Evolutionary conservation across 2,329 filamentous ascomycete genomes (phyloP), one percentile per base, ranked within the genome.

Genomic region (Botryotinia globosa): DNA sequence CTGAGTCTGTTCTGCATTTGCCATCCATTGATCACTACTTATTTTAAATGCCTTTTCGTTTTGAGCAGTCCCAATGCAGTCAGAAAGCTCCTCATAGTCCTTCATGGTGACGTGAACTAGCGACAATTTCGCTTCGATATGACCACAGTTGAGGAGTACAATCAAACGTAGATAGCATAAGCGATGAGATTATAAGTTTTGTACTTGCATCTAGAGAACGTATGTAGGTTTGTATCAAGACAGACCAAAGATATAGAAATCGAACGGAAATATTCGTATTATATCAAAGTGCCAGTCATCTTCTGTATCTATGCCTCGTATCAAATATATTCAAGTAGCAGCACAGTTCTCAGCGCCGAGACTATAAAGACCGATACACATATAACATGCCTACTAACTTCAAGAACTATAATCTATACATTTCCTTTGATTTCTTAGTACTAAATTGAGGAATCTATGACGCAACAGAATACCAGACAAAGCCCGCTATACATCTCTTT

Each of bases 1-100:
- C 5, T 3, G 6, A 18, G 29, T 5, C 25, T 51, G 9, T 51
- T 25, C 4, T n/a, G 12, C n/a, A 0, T 14, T 14, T 14, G 2
- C 10, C 29, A 0, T 7, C 14, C 18, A 16, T 18, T 2, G 1
- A 10, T 18, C 29, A 9, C 1, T 29, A n/a, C n/a, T 2, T 0
- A 25, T 5, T 25, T 12, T 25, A 4, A 48, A 16, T 39, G 2
- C 9, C 9, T 39, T 18, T 29, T 9, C 14, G 0, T 7, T 18
- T 6, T 56, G n/a, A 18, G 14, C 6, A 56, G 3, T n/a, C 25
- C 25, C 7, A 56, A 56, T 56, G n/a, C n/a, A 56, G 6, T 29
- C 51, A 54, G 22, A 51, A 6, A n/a, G 2, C 25, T 12, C 4
- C 10, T 51, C 9, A 7, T 14, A n/a, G 4, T 6, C 10, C n/a